A percentile compares a stretch with the other conserved stretches of the same genome.
phyloP scores from a whole-genome alignment of 1,284 basidiomycete species.

The Exsudoporus floridanus region DNA sequence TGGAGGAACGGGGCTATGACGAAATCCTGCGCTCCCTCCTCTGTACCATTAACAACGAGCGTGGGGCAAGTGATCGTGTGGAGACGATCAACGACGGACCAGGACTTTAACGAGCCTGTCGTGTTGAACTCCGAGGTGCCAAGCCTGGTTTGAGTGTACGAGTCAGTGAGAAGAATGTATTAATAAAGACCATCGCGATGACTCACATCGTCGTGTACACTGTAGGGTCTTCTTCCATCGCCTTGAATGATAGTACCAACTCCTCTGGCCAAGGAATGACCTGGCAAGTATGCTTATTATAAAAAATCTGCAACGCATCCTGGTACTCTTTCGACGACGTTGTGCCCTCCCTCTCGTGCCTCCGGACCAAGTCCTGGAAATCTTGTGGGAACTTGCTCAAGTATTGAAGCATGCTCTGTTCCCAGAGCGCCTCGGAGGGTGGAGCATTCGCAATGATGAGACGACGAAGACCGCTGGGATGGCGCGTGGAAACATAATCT shows the following conservation, averaged over 20 bases:
- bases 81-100: constrained; percentile 34
- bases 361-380: constrained; percentile 19
- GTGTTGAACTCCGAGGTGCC: constrained; percentile 35
- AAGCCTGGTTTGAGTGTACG: constrained; percentile 24
- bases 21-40: constrained; percentile 33
- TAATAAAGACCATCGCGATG: not conserved
- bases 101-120: constrained; percentile 34
- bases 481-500: constrained; percentile 14
- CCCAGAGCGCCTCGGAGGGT: constrained; percentile 24
- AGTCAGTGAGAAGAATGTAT: not conserved
- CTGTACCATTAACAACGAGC: constrained; percentile 34
- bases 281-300: constrained; percentile 22
- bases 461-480: constrained; percentile 24
- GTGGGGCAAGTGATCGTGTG: constrained; percentile 34
- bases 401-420: constrained; percentile 13
- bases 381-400: constrained; percentile 23
- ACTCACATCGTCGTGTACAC: constrained; percentile 29
- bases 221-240: constrained; percentile 24
- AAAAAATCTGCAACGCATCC: constrained; percentile 22
- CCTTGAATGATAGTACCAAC: constrained; percentile 23
- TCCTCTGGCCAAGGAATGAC: constrained; percentile 25
- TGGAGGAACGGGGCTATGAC: constrained; percentile 33
- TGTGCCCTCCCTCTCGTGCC: constrained; percentile 31
- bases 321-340: constrained; percentile 26
- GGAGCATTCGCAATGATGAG: constrained; percentile 31